phyloP scores from a whole-genome alignment of 2,329 filamentous ascomycete species.

The Chaetomium sp. region DNA sequence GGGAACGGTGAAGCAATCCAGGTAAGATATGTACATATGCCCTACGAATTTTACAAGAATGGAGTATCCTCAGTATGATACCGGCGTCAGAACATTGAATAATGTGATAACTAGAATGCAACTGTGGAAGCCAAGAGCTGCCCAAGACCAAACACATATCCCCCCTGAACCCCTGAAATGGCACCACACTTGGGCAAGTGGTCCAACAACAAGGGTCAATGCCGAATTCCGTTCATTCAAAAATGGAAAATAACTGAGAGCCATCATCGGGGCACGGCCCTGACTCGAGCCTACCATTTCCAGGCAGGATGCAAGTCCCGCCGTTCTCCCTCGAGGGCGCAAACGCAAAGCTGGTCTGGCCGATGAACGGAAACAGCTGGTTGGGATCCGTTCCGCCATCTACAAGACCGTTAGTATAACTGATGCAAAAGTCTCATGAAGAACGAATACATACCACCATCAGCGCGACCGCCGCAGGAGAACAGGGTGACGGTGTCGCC shows the following conservation, averaged over 20 bases:
- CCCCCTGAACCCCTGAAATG: neutral
- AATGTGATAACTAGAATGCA: no score
- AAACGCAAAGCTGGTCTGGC: conserved; percentile 47
- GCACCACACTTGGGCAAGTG: neutral
- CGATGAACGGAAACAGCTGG: conserved; percentile 54
- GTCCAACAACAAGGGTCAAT: neutral
- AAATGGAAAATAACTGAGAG: conserved; percentile 39
- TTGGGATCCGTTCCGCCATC: conserved; percentile 50
- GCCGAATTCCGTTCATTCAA: conserved; percentile 24
- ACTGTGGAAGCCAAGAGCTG: neutral
- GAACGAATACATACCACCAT: conserved; percentile 44
- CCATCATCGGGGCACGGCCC: conserved; percentile 40
- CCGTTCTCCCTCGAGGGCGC: conserved; percentile 49
- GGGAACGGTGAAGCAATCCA: neutral
- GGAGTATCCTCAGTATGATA: neutral
- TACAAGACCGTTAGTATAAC: conserved; percentile 31
- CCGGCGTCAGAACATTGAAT: conserved; percentile 1
- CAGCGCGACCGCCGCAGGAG: conserved; percentile 55
- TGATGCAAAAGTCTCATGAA: neutral
- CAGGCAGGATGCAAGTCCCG: conserved; percentile 48
- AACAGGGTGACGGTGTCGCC: conserved; percentile 54
- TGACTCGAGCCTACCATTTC: conserved; percentile 38
- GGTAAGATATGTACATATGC: neutral
- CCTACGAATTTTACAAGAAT: neutral
- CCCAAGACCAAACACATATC: neutral